phyloP scores from a whole-genome alignment of 2,329 filamentous ascomycete species.

The Polychaeton citri region DNA sequence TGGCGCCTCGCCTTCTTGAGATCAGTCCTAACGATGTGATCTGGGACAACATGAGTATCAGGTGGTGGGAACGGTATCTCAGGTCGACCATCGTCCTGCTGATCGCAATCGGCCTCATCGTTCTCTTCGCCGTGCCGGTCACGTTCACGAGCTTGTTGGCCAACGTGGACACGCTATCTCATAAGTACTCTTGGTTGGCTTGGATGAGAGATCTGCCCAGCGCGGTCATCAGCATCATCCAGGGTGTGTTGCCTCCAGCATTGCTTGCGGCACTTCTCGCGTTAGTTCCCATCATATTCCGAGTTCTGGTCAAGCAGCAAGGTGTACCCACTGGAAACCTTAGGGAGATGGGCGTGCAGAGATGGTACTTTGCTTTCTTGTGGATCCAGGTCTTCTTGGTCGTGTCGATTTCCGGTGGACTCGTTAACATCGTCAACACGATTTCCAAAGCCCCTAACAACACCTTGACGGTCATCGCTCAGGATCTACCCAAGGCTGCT shows the following conservation, averaged over 20 bases:
- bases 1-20: conserved; percentile 86
- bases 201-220: conserved; percentile 54
- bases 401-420: conserved; percentile 70
- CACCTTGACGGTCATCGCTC: conserved; percentile 59
- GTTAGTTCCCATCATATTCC: conserved; percentile 69
- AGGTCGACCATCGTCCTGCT: conserved; percentile 53
- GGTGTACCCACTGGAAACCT: conserved; percentile 74
- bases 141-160: conserved; percentile 74
- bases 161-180: conserved; percentile 58
- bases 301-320: conserved; percentile 57
- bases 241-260: conserved; percentile 74
- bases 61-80: conserved; percentile 83
- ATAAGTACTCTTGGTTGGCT: conserved; percentile 51
- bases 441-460: conserved; percentile 51
- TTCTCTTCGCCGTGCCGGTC: conserved; percentile 85
- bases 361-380: conserved; percentile 85
- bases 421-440: conserved; percentile 51
- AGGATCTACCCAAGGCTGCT: conserved; percentile 69
- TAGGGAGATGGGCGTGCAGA: conserved; percentile 70
- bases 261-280: conserved; percentile 65
- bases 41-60: conserved; percentile 95
- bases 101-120: conserved; percentile 59
- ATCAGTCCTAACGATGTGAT: conserved; percentile 85
- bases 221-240: conserved; percentile 52
- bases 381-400: conserved; percentile 92